Evolutionary conservation across 2,329 filamentous ascomycete genomes (phyloP), one percentile per base, ranked within the genome.

Genomic region (Diaporthe citriasiana): DNA sequence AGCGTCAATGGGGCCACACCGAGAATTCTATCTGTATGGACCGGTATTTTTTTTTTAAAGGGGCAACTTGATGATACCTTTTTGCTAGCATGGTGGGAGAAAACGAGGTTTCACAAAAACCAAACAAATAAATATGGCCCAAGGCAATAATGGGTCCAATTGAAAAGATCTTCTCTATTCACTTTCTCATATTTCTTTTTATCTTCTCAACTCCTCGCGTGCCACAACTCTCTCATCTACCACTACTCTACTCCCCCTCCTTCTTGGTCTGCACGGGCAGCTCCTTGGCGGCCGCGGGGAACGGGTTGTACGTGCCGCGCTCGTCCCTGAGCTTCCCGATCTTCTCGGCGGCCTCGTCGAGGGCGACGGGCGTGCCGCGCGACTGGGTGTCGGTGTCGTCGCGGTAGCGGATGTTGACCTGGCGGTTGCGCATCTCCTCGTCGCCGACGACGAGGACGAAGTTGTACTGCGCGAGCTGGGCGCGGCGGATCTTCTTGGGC

Each of bases 401-500:
- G 77, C 90, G 87, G 84, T 91, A 91, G 73, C 90, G 88, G 74
- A 92, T 89, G 80, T 91, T 92, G 80, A 92, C 88, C 76, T 89
- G 87, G 78, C 89, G 85, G 69, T 87, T 89, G 77, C 88, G 86
- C 83, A 87, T 88, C 82, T 92, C 90, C 79, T 91, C 87, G 76
- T 89, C 89, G 73, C 90, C 90, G 76, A 92, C 89, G 73, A 92
- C 89, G 79, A 95, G 93, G 79, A 95, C 93, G 83, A 93, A 95
- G 86, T 95, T 95, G 86, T 95, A 96, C 83, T 95, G 92, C 70
- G 92, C 88, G 79, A 96, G 83, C 84, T 97, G 94, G 19, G 92
- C 94, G 72, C 90, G 95, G 78, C 94, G 92, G 78, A 97, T 95
- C 90, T 97, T 97, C 90, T 97, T 96, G 83, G 95, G 92, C 85